Percentiles rank a stretch among this genome's conserved stretches.
Evolutionary conservation across 257 asterid species (phyloP).

Genomic region (Verbena officinalis): DNA sequence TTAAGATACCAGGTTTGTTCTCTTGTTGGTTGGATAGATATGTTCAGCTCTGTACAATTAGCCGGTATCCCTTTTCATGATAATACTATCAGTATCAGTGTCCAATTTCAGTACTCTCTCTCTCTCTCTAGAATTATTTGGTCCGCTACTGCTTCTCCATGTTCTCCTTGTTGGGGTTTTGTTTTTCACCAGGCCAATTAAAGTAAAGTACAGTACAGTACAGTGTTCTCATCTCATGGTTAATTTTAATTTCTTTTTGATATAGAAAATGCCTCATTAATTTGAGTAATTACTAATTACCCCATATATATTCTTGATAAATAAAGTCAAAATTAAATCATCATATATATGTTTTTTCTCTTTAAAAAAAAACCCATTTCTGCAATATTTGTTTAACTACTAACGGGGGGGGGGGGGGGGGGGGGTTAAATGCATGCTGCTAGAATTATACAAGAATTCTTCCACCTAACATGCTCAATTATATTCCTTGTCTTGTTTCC

Average conservation of each 20-base stretch:
- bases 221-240: neutral
- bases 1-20: constrained; percentile 48
- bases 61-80: constrained; percentile 36
- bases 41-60: constrained; percentile 35
- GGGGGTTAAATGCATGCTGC: constrained; percentile 10
- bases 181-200: neutral
- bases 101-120: constrained; percentile 11
- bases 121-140: constrained; percentile 25
- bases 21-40: constrained; percentile 51
- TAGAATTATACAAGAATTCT: constrained; percentile 34
- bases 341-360: neutral
- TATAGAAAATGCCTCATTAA: neutral
- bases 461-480: constrained; percentile 46
- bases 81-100: constrained; percentile 22
- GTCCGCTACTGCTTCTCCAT: constrained; percentile 14
- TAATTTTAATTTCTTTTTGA: neutral
- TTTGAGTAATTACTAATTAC: neutral
- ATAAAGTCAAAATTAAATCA: neutral
- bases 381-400: constrained; percentile 21
- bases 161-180: constrained; percentile 27
- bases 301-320: neutral
- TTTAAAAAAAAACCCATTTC: neutral
- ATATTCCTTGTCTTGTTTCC: constrained; percentile 42
- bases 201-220: neutral
- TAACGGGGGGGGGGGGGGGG: too few species aligned